Base-by-base conservation (phyloP, 768 basidiomycete species). In the Agaricus bisporus region DNA sequence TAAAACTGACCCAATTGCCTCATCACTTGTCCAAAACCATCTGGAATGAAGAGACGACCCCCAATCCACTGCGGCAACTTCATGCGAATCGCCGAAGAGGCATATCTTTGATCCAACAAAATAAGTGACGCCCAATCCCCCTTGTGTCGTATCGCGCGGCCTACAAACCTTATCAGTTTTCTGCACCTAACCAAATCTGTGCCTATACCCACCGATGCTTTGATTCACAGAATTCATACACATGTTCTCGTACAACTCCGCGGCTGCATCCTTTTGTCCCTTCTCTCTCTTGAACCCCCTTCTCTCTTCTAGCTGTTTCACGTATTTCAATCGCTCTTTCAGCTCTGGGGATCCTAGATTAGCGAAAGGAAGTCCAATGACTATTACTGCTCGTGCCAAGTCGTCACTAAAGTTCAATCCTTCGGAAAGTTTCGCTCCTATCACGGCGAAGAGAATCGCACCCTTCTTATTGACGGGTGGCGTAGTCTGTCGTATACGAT, bases 351-450 rank as follows among this genome's bases (percentile, higher is more conserved):
- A 95, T n/a, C 83, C 84, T 35, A 89, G 76, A 66, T 95, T 98
- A 8, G 95, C 86, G 66, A 93, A 99, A 0, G 95, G 95, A 3
- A 99, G 77, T 3, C 97, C 97, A 44, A 95, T 76, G 54, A 95
- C 80, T 28, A 94, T 73, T 20, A 97, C 91, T 10, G 84, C 87
- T 28, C 94, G 85, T 2, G 94, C 93, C 14, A 91, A 80, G 45
- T 84, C 78, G 64, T 92, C 88, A 17, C 83, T 78, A 61, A 87
- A 87, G 60, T 86, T 85, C 37, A 85, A 66, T 7, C 95, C 95
- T 69, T 99, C 97, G 0, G 92, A 95, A n/a, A 99, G 78, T 65
- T 98, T 98, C 25, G 94, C 95, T 15, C 95, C 95, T 25, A 98
- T 86, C 9, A 98, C 97, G 2, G 97, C 95, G 51, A 98, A 86